A percentile compares a stretch with the other conserved stretches of the same genome.
Conservation (phyloP, 495 filamentous ascomycete genomes). For the Durotheca rogersii region DNA sequence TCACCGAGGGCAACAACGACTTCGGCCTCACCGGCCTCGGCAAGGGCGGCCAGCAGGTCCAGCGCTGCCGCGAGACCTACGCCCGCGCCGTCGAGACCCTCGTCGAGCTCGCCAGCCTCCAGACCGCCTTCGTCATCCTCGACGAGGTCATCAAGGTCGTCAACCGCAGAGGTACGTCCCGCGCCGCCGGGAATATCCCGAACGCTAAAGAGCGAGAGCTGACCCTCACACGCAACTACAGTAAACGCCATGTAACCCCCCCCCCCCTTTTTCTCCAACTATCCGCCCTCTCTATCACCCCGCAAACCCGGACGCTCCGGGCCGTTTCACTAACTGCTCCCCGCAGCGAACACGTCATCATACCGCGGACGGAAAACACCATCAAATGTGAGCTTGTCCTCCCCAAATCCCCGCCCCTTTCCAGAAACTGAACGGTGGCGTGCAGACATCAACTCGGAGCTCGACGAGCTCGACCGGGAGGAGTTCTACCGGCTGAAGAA, state of each 20-base stretch:
- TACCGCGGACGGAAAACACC: slow-evolving; percentile 95
- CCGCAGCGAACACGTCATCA: slow-evolving; percentile 86
- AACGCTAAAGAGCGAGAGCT: slow-evolving; percentile 31
- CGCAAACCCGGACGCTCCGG: too few species aligned
- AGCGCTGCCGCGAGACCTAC: slow-evolving; percentile 93
- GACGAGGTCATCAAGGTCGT: slow-evolving; percentile 99
- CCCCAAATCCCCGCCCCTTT: background rate
- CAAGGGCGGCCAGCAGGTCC: slow-evolving; percentile 96
- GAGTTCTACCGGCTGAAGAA: slow-evolving; percentile 99
- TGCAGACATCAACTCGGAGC: slow-evolving; percentile 93
- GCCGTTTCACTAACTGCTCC: too few species aligned
- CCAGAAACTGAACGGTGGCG: too few species aligned
- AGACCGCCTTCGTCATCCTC: slow-evolving; percentile 96
- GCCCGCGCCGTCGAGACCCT: slow-evolving; percentile 94
- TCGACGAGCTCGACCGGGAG: slow-evolving; percentile 96
- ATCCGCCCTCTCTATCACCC: slow-evolving; percentile 14
- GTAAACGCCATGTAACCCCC: slow-evolving; percentile 88
- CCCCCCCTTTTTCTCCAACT: slow-evolving; percentile 14
- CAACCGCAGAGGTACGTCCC: slow-evolving; percentile 76
- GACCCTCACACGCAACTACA: slow-evolving; percentile 37
- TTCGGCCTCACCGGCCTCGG: slow-evolving; percentile 95
- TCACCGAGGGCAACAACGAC: slow-evolving; percentile 86
- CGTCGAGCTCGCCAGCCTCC: slow-evolving; percentile 89
- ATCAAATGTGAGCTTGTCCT: slow-evolving; percentile 83
- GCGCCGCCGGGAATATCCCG: background rate